Conservation (phyloP, 257 asterid species). For the Petunia axillaris region DNA sequence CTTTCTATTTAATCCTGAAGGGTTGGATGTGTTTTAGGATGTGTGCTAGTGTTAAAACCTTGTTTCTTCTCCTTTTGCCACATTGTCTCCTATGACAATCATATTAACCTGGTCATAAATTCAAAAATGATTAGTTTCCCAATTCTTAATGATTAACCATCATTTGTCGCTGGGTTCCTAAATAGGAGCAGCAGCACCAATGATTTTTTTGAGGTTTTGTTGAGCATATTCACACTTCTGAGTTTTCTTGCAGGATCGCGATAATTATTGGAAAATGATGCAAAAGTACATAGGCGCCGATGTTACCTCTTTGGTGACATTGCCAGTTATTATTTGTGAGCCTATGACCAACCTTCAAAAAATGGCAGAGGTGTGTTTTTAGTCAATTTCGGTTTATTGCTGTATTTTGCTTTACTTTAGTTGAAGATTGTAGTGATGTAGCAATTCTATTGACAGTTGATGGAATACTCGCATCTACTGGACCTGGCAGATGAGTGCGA, state of each 20-base stretch:
- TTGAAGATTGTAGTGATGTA: conserved; percentile 22
- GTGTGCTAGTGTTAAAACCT: not conserved
- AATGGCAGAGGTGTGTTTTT: conserved; percentile 89
- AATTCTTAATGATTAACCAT: not conserved
- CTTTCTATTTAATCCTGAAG: conserved; percentile 18
- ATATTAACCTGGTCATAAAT: not conserved
- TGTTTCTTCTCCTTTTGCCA: not conserved
- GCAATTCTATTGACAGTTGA: conserved; percentile 57
- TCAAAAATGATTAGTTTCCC: not conserved
- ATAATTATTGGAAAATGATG: conserved; percentile 97
- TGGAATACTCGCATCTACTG: conserved; percentile 91
- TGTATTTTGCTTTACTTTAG: conserved; percentile 22
- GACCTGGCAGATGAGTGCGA: conserved; percentile 94
- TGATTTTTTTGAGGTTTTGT: not conserved
- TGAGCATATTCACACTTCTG: conserved; percentile 14
- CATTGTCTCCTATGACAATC: not conserved
- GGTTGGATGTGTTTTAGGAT: conserved; percentile 3
- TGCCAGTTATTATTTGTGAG: conserved; percentile 98
- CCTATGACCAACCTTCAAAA: conserved; percentile 99
- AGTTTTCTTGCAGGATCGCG: conserved; percentile 70
- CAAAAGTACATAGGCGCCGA: conserved; percentile 94
- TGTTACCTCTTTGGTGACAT: conserved; percentile 96
- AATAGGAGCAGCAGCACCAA: conserved; percentile 1
- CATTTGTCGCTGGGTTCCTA: not conserved
- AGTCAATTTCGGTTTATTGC: conserved; percentile 24